Evolutionary conservation across 768 basidiomycete genomes (phyloP), one percentile per base, ranked within the genome.

Genomic region (Russula brevipes): DNA sequence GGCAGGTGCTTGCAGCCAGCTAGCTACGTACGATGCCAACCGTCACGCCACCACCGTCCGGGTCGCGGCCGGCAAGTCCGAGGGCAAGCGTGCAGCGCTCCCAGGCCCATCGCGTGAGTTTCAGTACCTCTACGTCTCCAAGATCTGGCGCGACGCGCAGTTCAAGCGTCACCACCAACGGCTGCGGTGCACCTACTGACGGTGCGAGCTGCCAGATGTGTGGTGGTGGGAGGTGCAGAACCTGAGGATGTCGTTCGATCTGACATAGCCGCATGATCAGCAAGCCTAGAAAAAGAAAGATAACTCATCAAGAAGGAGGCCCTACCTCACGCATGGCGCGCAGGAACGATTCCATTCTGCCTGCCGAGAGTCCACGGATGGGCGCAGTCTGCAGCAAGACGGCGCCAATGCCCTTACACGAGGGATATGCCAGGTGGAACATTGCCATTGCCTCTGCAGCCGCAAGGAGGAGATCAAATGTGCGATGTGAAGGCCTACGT

Each of bases 331-430:
- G 84, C 79, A 96, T 85, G 6, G 83, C 87, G 17, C 88, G 80
- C 65, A 90, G 78, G 69, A 98, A 89, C 4, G 83, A 79, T 69
- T 91, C 88, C 88, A 95, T 94, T 62, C 87, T 83, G 0, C 83
- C 85, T 31, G 81, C 81, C 3, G 80, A 72, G 4, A 80, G 65
- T 1, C 84, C 82, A n/a, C 86, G 73, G 12, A 79, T 76, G 2
- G 95, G 95, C 0, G 93, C 84, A 0, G 97, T 98, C 74, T 98
- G 97, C 14, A 98, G 74, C 2, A 99, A 78, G 1, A 94, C 87
- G 7, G 87, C 85, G 2, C 93, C 96, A 12, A 96, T 88, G 0
- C 91, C 83, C 11, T 87, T 79, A 45, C 87, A 92, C 0, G 94
- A 88, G 2, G 87, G 84, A 72, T 94, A 96, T 0, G 97, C 89